phyloP scores from a whole-genome alignment of 192 early-diverging fungal genomes.

The Backusella morwellensis region DNA sequence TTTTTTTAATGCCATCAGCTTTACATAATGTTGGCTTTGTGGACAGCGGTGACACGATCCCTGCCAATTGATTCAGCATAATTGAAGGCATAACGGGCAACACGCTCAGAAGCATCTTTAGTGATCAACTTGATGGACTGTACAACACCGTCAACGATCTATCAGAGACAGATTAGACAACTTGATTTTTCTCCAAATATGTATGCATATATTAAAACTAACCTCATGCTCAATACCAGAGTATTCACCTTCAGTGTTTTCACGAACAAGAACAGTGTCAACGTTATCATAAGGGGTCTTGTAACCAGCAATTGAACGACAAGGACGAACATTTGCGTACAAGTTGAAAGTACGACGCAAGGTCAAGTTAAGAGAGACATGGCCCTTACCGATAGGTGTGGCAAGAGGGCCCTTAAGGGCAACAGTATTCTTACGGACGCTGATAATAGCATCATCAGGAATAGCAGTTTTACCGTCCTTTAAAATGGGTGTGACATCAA shows the following conservation, averaged over 20 bases:
- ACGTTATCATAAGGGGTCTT: conserved; percentile 95
- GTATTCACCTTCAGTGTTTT: conserved; percentile 99
- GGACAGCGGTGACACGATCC: conserved; percentile 92
- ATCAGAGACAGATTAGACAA: not conserved
- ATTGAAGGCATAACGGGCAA: conserved; percentile 91
- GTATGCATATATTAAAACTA: not conserved
- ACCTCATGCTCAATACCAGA: conserved; percentile 93
- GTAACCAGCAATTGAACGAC: conserved; percentile 92
- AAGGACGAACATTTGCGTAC: conserved; percentile 97
- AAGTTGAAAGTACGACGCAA: conserved; percentile 93
- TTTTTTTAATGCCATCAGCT: not conserved
- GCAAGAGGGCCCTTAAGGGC: conserved; percentile 96
- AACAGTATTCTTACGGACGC: conserved; percentile 92
- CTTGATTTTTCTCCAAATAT: not conserved
- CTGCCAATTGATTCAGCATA: conserved; percentile 87
- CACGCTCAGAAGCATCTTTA: conserved; percentile 86
- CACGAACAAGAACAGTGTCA: conserved; percentile 95
- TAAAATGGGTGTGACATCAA: conserved; percentile 89
- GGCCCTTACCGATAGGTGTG: conserved; percentile 97
- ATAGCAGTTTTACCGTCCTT: conserved; percentile 91
- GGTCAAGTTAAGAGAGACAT: conserved; percentile 90
- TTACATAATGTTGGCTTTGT: conserved; percentile 95
- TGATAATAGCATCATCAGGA: conserved; percentile 85
- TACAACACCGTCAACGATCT: conserved; percentile 90
- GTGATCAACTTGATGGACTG: conserved; percentile 99